Base-by-base conservation (phyloP, 192 early-diverging fungal species). In the Fimicolochytrium jonesii region DNA sequence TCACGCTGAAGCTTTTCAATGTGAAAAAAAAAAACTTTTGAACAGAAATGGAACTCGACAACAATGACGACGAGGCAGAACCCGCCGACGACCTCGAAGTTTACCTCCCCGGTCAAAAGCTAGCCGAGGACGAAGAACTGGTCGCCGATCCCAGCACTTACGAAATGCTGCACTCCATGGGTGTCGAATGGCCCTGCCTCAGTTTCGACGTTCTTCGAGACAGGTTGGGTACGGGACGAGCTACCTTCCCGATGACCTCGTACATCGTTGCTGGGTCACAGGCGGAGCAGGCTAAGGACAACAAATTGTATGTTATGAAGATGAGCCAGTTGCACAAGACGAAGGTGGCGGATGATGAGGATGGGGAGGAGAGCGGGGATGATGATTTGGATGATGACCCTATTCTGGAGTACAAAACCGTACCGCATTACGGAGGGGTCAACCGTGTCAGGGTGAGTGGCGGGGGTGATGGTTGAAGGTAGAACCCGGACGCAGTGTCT, bases 231-330 rank as follows among this genome's bases (percentile, higher is more conserved):
- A 75, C 72, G 26, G 82, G 83, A 55, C 77, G 94, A 52, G 87
- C 80, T 35, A 82, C 77, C 71, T 99, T 91, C 71, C 96, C 96
- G 36, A 87, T 88, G 67, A 95, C 95, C 31, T 76, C 87, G 37
- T 99, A 96, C 70, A 78, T 95, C 15, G 93, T 94, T 11, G 89
- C 95, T 23, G 96, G 96, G 47, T 93, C 94, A 6, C 93, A 94
- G 67, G 92, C 94, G 9, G 90, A 92, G 49, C 66, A 73, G 13
- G 70, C 84, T 28, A 84, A 85, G 60, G 87, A 91, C 70, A 97
- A 97, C 75, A 90, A 96, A 64, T 68, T 99, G 30, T 78, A 95
- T 32, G 70, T 99, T 37, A 93, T 99, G 88, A 97, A 97, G 74
- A 87, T 96, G 90, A 88, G 88, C 35, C 89, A 92, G 59, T 71